Conservation (phyloP, 2,329 filamentous ascomycete genomes). For the Tolypocladium cylindrosporum region DNA sequence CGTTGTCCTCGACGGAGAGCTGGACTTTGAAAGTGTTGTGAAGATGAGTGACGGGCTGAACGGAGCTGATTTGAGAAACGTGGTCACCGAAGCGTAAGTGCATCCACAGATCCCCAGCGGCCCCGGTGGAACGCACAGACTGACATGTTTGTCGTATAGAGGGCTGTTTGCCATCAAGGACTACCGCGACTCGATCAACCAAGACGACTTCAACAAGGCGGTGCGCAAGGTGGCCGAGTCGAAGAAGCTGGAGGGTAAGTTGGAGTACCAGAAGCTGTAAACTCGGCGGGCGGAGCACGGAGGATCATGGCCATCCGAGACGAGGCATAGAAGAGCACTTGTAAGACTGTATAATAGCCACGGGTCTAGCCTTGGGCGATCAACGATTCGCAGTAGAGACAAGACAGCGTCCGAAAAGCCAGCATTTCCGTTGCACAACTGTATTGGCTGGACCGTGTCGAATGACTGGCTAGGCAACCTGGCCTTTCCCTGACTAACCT, state of each 20-base stretch:
- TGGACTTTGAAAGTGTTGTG: constrained; percentile 97
- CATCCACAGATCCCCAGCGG: background rate
- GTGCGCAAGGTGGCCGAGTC: constrained; percentile 94
- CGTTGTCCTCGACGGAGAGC: constrained; percentile 84
- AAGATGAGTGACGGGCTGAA: constrained; percentile 99
- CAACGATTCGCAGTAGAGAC: background rate
- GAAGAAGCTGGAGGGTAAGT: constrained; percentile 97
- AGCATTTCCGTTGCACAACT: background rate
- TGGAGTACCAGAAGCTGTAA: constrained; percentile 94
- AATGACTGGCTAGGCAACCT: background rate
- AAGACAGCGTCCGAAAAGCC: background rate
- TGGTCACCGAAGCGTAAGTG: constrained; percentile 94
- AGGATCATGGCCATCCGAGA: background rate
- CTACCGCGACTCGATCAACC: constrained; percentile 89
- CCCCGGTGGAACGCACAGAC: background rate
- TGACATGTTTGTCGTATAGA: constrained; percentile 30
- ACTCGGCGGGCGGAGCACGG: background rate
- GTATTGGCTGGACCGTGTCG: background rate
- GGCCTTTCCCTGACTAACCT: background rate
- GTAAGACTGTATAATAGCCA: background rate
- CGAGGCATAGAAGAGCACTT: background rate
- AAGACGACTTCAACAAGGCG: constrained; percentile 99
- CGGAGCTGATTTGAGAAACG: constrained; percentile 92
- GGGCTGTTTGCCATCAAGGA: constrained; percentile 98
- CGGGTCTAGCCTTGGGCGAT: background rate